Evolutionary conservation across 2,329 filamentous ascomycete genomes (phyloP), one percentile per base, ranked within the genome.

Genomic region (Colletotrichum sp.): DNA sequence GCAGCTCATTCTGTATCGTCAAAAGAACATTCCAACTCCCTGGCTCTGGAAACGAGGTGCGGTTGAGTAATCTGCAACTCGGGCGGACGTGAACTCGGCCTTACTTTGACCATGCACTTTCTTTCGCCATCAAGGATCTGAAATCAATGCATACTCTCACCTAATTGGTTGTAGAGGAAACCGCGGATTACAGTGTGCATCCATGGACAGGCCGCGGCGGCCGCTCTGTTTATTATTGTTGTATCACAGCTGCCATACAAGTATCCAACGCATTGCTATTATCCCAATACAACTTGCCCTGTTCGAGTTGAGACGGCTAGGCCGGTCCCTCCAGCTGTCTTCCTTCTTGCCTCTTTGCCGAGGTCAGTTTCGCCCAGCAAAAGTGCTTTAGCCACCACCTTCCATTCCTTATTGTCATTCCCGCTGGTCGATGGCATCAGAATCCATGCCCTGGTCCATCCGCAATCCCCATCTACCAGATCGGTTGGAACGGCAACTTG

Each of bases 381-480:
- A 30, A 73, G 12, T 4, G 64, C 32, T 18, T 73, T 73, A 9
- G 34, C 64, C 7, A 34, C 70, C 3, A 63, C 13, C 13, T 30
- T 68, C 64, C 70, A 73, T 7, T 4, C 21, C n/a, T 18, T 21
- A 4, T 32, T 6, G 4, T 16, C 10, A 9, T 62, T 24, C 7
- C 52, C 12, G 6, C 18, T 38, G 10, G 36, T 38, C 4, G 18
- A 9, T 10, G 64, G 56, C 14, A 48, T 24, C 21, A 73, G 6
- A 24, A 73, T 26, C 70, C 70, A 73, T 14, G 64, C 70, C 30
- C 70, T 38, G 4, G 58, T 56, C 64, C 70, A 73, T n/a, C 64
- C 64, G 28, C 64, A 73, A 28, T 73, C 56, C 5, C 30, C 56
- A 9, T 55, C 9, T 18, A 73, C 36, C 18, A 73, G 38, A 4